Percentiles rank a stretch among this genome's conserved stretches.
These are phyloP conservation scores for Ailanthus altissimus DNA, from an alignment of 345 rosid species.

Conservation along the genomic window DNA sequence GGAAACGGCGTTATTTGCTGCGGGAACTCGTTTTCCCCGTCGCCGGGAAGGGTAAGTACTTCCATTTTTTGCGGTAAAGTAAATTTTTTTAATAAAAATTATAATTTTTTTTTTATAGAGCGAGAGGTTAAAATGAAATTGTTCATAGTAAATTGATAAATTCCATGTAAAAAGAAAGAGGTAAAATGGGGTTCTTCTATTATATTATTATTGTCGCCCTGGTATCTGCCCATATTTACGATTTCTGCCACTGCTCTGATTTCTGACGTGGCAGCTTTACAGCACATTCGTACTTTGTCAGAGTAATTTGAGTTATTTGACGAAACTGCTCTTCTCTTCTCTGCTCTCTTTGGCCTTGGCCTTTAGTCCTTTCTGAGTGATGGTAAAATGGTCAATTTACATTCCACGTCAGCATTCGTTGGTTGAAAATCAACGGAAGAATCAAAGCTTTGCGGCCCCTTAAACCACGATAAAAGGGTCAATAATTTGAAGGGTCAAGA, in stretches of 20 bases:
- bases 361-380: no score
- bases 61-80: constrained; percentile 15
- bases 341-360: no score
- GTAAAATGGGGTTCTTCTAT: neutral
- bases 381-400: no score
- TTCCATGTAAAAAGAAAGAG: neutral
- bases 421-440: neutral
- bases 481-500: neutral
- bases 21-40: constrained; percentile 5
- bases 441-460: neutral
- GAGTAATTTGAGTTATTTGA: neutral
- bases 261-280: constrained; percentile 6
- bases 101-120: neutral
- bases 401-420: neutral
- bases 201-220: neutral
- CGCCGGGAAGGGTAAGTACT: constrained; percentile 2
- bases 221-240: neutral
- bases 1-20: constrained; percentile 22
- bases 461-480: neutral
- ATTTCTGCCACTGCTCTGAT: neutral
- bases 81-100: constrained; percentile 7
- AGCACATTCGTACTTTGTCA: neutral
- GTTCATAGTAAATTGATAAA: constrained; percentile 2
- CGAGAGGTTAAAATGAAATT: neutral
- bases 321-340: neutral